These are phyloP conservation scores for Tuber indicum DNA, from an alignment of 495 filamentous ascomycete species.

Conservation along the genomic window DNA sequence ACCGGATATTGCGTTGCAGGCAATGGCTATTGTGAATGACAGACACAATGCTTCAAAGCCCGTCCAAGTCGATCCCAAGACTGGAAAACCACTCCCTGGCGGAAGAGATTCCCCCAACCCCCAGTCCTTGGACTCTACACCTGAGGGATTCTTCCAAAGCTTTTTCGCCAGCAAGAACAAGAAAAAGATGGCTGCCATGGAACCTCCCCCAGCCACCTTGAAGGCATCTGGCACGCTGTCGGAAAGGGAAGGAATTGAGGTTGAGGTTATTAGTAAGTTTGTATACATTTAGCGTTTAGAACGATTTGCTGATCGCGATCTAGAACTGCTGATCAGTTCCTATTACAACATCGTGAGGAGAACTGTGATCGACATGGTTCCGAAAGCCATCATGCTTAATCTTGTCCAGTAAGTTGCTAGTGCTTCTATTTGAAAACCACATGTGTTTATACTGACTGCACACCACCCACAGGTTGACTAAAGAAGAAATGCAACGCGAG, in stretches of 20 bases:
- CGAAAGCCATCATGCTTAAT: slow-evolving; percentile 97
- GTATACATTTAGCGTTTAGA: slow-evolving; percentile 15
- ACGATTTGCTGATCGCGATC: slow-evolving; percentile 10
- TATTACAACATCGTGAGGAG: slow-evolving; percentile 97
- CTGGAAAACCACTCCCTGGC: slow-evolving; percentile 79
- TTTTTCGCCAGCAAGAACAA: slow-evolving; percentile 99
- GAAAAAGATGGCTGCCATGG: slow-evolving; percentile 99
- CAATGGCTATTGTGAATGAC: slow-evolving; percentile 97
- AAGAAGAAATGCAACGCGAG: slow-evolving; percentile 98
- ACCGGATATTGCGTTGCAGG: slow-evolving; percentile 47
- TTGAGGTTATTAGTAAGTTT: slow-evolving; percentile 93
- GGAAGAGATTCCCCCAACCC: slow-evolving; percentile 61
- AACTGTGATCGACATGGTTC: slow-evolving; percentile 99
- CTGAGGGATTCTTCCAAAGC: slow-evolving; percentile 85
- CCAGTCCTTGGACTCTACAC: slow-evolving; percentile 49
- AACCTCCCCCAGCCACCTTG: slow-evolving; percentile 81
- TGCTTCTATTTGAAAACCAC: not conserved
- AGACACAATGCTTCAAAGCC: slow-evolving; percentile 72
- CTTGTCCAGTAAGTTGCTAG: slow-evolving; percentile 73
- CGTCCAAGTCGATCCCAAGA: slow-evolving; percentile 97
- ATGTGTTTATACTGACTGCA: slow-evolving; percentile 19
- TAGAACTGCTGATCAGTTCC: slow-evolving; percentile 88
- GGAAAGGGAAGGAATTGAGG: slow-evolving; percentile 87
- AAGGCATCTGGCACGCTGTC: slow-evolving; percentile 89
- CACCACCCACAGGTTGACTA: slow-evolving; percentile 61